Evolutionary conservation across 129 eudicot genomes (phyloP).

Genomic region (Glebionis coronaria): DNA sequence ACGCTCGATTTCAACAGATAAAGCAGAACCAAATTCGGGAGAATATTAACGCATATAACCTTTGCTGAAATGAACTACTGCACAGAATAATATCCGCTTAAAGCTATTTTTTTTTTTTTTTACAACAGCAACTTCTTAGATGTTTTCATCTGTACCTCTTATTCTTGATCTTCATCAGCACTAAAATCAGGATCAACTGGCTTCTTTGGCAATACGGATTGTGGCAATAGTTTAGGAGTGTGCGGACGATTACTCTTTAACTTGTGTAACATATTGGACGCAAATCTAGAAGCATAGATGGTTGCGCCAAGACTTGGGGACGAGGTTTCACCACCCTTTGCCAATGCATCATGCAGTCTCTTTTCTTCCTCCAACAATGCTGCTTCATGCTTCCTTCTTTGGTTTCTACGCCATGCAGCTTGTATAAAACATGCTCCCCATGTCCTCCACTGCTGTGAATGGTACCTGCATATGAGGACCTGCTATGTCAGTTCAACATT

Average conservation of each 20-base stretch:
- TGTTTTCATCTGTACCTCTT: neutral
- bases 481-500: no score
- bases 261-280: slow-evolving; percentile 56
- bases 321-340: slow-evolving; percentile 37
- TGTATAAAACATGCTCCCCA: slow-evolving; percentile 92
- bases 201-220: slow-evolving; percentile 55
- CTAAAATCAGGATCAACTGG: slow-evolving; percentile 81
- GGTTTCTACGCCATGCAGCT: slow-evolving; percentile 73
- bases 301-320: slow-evolving; percentile 68
- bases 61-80: no score
- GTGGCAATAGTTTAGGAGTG: slow-evolving; percentile 33
- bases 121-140: no score
- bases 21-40: no score
- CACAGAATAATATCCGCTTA: no score
- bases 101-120: no score
- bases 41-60: no score
- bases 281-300: slow-evolving; percentile 79
- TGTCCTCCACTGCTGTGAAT: slow-evolving; percentile 87
- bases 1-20: no score
- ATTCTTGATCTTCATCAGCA: slow-evolving; percentile 25
- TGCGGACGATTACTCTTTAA: slow-evolving; percentile 39
- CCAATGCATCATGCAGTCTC: slow-evolving; percentile 46
- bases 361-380: slow-evolving; percentile 53
- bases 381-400: slow-evolving; percentile 55
- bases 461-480: slow-evolving; percentile 36